Conservation (phyloP, 768 basidiomycete genomes). For the Fomitopsis pulvina region DNA sequence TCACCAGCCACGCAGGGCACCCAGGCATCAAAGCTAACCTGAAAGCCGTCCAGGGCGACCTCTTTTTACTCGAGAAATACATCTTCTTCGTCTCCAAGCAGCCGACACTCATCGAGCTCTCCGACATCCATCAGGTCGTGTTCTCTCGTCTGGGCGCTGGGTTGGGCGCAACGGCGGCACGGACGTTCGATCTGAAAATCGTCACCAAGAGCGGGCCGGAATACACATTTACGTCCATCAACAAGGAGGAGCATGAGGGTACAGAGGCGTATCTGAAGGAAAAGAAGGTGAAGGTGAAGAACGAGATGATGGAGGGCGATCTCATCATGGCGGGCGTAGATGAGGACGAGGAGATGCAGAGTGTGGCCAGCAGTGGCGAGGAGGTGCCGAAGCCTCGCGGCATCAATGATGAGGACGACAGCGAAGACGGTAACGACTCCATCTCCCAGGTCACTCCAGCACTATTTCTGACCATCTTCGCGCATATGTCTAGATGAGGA, state of each 20-base stretch:
- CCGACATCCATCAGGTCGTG: constrained; percentile 82
- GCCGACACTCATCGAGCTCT: constrained; percentile 83
- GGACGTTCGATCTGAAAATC: constrained; percentile 92
- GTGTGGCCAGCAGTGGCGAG: constrained; percentile 65
- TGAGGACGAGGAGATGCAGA: constrained; percentile 78
- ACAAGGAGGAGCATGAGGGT: constrained; percentile 90
- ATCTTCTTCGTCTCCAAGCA: constrained; percentile 97
- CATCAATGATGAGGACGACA: constrained; percentile 69
- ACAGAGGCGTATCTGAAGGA: constrained; percentile 81
- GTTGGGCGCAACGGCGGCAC: constrained; percentile 74
- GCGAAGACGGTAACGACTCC: constrained; percentile 52
- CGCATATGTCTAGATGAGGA: constrained; percentile 59
- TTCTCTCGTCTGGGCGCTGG: constrained; percentile 92
- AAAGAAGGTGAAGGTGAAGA: constrained; percentile 92
- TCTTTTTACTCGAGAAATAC: constrained; percentile 97
- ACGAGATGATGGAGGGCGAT: constrained; percentile 89
- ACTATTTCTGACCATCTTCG: neutral
- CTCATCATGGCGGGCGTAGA: constrained; percentile 65
- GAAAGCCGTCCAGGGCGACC: constrained; percentile 93
- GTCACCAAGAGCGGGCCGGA: constrained; percentile 81
- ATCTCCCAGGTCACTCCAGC: neutral
- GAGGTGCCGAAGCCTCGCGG: constrained; percentile 44
- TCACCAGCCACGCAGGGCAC: constrained; percentile 80
- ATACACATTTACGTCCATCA: constrained; percentile 86
- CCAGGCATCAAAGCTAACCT: constrained; percentile 97